Base-by-base conservation (phyloP, 2,329 filamentous ascomycete genomes). In the Penicillium sp. region DNA sequence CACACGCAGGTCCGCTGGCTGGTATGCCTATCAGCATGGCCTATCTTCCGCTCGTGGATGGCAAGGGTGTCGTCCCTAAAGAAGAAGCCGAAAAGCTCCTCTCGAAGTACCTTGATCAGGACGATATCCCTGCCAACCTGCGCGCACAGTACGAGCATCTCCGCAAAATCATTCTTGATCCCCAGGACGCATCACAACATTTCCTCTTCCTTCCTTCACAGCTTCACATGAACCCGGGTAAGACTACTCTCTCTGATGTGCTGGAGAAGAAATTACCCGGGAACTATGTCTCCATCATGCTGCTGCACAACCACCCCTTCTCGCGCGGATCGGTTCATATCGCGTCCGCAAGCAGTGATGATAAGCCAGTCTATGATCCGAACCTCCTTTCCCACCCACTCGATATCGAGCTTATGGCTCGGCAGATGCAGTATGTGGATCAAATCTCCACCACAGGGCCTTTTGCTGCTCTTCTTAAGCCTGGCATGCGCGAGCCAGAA, bases 351-450 rank as follows among this genome's bases (percentile, higher is more conserved):
- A 68, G 72, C 5, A 68, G 67, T 0, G 61, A 66, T 1, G 70
- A 73, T 14, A 63, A 67, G 1, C 80, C 80, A 0, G 62, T 73
- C 22, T 75, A 80, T 56, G 72, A 82, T 60, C 78, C 80, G 0
- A 75, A 75, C 54, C 82, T 72, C 63, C 70, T 82, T 5, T 71
- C 70, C 0, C 69, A 77, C 37, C 63, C 72, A n/a, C 70, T 76
- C 0, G 79, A 82, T 56, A 69, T 70, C 19, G 68, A 79, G 51
- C 73, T 82, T 4, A 64, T 78, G 39, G 61, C 68, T n/a, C 57
- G 63, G 1, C 69, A 69, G n/a, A 54, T 65, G 45, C 62, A 66
- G 29, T 69, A 63, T 46, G 49, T 67, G n/a, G 64, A 66, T 3
- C 55, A 49, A 10, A 63, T 72, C 26, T 59, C 60, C 5, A 22